These are phyloP conservation scores for Sanghuangporus baumii DNA, from an alignment of 1,284 basidiomycete genomes.

Conservation along the genomic window DNA sequence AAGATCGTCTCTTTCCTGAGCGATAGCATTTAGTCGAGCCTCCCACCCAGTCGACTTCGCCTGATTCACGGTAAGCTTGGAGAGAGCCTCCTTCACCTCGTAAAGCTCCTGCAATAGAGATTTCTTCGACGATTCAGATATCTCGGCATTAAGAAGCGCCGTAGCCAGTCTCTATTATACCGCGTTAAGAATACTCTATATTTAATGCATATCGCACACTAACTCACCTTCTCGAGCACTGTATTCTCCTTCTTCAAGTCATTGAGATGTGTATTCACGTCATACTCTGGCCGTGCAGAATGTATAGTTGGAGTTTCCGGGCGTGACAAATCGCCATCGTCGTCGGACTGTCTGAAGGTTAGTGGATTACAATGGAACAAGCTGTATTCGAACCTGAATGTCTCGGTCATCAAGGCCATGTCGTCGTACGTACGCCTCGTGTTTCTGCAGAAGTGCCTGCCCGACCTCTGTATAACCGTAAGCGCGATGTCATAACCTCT, in stretches of 20 bases:
- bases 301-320: slow-evolving; percentile 15
- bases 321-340: slow-evolving; percentile 4
- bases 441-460: slow-evolving; percentile 80
- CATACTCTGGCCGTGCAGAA: slow-evolving; percentile 20
- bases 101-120: slow-evolving; percentile 72
- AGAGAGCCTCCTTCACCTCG: slow-evolving; percentile 64
- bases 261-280: slow-evolving; percentile 33
- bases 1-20: slow-evolving; percentile 79
- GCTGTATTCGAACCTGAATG: neutral
- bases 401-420: slow-evolving; percentile 47
- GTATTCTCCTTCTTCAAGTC: slow-evolving; percentile 54
- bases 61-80: slow-evolving; percentile 63
- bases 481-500: neutral
- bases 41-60: slow-evolving; percentile 70
- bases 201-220: neutral
- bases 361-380: neutral
- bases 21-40: slow-evolving; percentile 49
- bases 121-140: slow-evolving; percentile 76
- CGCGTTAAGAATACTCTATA: neutral
- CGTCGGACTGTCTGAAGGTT: slow-evolving; percentile 8
- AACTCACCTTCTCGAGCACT: slow-evolving; percentile 58
- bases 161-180: slow-evolving; percentile 65
- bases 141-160: slow-evolving; percentile 77
- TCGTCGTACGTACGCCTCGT: slow-evolving; percentile 79
- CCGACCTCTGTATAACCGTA: slow-evolving; percentile 90